Percentiles rank a stretch among this genome's conserved stretches.
Evolutionary conservation across 2,329 filamentous ascomycete genomes (phyloP).

Genomic region (Aureobasidium sp.): DNA sequence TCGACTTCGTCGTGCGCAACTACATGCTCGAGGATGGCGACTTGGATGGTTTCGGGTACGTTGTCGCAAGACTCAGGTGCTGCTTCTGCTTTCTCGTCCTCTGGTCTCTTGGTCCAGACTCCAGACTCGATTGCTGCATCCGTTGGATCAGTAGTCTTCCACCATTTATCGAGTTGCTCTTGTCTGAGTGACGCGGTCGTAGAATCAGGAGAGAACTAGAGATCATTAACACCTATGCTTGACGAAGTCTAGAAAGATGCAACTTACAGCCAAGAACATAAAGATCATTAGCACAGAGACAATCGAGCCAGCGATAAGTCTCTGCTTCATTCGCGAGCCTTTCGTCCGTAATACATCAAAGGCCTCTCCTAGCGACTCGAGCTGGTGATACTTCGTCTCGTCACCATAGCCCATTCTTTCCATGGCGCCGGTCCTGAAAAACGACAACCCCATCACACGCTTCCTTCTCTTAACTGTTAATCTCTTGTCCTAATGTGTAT

Average conservation of each 20-base stretch:
- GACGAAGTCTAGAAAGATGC: not conserved
- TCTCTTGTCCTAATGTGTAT: not conserved
- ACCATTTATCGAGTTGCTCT: conserved; percentile 8
- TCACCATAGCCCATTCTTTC: not conserved
- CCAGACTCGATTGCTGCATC: conserved; percentile 2
- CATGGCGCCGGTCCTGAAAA: not conserved
- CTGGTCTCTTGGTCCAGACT: not conserved
- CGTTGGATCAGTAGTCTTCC: not conserved
- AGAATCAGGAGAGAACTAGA: not conserved
- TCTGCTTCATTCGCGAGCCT: conserved; percentile 7
- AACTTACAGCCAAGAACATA: not conserved
- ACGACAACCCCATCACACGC: not conserved
- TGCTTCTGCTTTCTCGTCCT: not conserved
- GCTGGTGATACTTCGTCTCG: not conserved
- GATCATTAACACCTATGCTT: not conserved
- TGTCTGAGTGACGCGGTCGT: not conserved
- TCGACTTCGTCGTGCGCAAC: conserved; percentile 28
- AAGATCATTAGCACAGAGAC: not conserved
- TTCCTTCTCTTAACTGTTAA: not conserved
- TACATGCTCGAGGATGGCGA: conserved; percentile 21
- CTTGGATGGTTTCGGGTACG: conserved; percentile 32
- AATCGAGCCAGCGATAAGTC: conserved; percentile 1
- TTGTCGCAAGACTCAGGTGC: not conserved
- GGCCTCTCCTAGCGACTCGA: conserved; percentile 1
- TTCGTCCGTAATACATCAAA: not conserved